Evolutionary conservation across 768 basidiomycete genomes (phyloP).

Genomic region (Porphyrellus cyaneotinctus): DNA sequence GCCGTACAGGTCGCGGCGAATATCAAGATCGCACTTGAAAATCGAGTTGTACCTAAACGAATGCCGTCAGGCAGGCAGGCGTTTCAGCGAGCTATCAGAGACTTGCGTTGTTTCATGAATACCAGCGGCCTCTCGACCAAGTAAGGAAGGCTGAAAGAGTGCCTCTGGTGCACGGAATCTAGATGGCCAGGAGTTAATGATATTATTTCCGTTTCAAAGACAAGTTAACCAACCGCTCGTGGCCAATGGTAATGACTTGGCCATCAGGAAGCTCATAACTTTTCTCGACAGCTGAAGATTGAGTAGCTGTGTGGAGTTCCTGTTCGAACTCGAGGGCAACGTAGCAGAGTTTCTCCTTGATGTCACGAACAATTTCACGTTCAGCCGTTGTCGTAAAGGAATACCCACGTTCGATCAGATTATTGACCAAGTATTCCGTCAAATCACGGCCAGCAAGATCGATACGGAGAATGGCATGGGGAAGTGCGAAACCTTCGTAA

Average conservation of each 20-base stretch:
- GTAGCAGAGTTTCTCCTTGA: constrained; percentile 92
- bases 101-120: constrained; percentile 66
- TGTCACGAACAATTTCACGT: constrained; percentile 92
- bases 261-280: constrained; percentile 90
- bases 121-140: constrained; percentile 76
- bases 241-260: constrained; percentile 86
- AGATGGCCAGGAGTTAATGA: background rate
- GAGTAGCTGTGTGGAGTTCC: constrained; percentile 86
- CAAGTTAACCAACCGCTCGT: constrained; percentile 46
- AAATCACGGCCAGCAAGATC: constrained; percentile 92
- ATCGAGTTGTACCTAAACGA: constrained; percentile 51
- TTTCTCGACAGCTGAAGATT: constrained; percentile 88
- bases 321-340: constrained; percentile 94
- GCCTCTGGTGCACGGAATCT: constrained; percentile 57
- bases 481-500: constrained; percentile 91
- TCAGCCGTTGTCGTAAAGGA: constrained; percentile 92
- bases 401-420: constrained; percentile 88
- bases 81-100: background rate
- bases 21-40: constrained; percentile 68
- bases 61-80: background rate
- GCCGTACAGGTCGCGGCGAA: constrained; percentile 34
- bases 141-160: constrained; percentile 56
- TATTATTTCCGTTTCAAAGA: background rate
- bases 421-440: constrained; percentile 80
- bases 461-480: constrained; percentile 89